phyloP scores from a whole-genome alignment of 208 protist species.

The Tritrichomonas foetus region DNA sequence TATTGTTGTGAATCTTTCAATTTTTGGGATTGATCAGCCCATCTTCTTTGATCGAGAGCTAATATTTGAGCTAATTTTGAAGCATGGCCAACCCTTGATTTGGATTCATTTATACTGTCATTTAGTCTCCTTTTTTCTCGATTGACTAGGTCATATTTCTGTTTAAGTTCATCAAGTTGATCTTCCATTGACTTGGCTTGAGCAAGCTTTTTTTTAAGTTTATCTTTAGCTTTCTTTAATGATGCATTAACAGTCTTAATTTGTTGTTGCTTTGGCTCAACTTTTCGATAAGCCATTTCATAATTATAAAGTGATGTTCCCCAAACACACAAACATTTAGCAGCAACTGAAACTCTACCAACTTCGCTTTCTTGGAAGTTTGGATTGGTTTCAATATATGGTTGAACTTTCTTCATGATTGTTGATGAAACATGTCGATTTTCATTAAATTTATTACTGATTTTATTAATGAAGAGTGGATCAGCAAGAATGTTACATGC shows the following conservation, averaged over 20 bases:
- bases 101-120: neutral
- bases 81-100: conserved; percentile 70
- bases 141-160: neutral
- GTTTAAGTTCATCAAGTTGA: conserved; percentile 59
- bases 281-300: conserved; percentile 70
- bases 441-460: conserved; percentile 78
- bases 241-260: conserved; percentile 76
- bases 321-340: conserved; percentile 86
- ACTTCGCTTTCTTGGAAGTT: conserved; percentile 85
- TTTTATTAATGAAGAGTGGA: conserved; percentile 78
- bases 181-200: conserved; percentile 71
- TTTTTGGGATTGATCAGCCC: neutral
- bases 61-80: conserved; percentile 75
- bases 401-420: neutral
- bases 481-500: conserved; percentile 76
- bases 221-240: conserved; percentile 71
- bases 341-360: conserved; percentile 78
- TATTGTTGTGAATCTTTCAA: conserved; percentile 56
- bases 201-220: conserved; percentile 73
- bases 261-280: conserved; percentile 78
- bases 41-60: neutral
- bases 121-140: neutral
- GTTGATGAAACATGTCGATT: conserved; percentile 50
- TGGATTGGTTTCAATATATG: conserved; percentile 52
- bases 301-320: conserved; percentile 73